Conservation (phyloP, 257 asterid species). For the Ophiorrhiza pumila region DNA sequence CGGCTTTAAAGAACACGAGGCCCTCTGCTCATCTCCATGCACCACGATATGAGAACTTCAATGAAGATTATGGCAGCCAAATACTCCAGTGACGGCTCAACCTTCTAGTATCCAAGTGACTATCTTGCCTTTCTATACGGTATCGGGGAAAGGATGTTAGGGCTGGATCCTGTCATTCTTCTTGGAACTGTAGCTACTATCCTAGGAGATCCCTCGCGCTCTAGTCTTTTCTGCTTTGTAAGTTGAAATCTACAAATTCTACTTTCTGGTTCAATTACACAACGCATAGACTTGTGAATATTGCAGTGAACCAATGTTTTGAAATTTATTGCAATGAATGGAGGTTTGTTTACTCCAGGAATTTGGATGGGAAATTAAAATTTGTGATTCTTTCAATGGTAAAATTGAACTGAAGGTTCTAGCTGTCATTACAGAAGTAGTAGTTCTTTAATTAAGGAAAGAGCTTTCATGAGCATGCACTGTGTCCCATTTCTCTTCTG, state of each 20-base stretch:
- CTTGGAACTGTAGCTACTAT: neutral
- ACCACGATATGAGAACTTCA: conserved; percentile 75
- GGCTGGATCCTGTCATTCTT: neutral
- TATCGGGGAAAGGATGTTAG: neutral
- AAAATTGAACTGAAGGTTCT: too few relatives aligned
- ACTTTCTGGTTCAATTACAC: neutral
- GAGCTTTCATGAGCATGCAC: too few relatives aligned
- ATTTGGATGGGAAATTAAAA: neutral
- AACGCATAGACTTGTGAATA: neutral
- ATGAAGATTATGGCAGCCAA: conserved; percentile 91
- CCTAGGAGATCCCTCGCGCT: neutral
- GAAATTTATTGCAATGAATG: neutral
- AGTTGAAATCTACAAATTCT: neutral
- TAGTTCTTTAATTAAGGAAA: too few relatives aligned
- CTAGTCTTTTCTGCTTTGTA: neutral
- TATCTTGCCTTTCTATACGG: neutral
- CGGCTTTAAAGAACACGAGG: conserved; percentile 82
- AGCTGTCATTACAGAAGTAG: too few relatives aligned
- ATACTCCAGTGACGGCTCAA: conserved; percentile 65
- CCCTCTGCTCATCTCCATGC: conserved; percentile 97
- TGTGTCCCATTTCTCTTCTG: too few relatives aligned
- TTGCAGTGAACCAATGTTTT: neutral
- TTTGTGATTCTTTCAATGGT: neutral
- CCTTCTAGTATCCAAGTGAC: neutral
- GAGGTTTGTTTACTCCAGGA: neutral